A percentile compares a stretch with the other conserved stretches of the same genome.
These are phyloP conservation scores for Croton setiger DNA, from an alignment of 441 rosid species.

Conservation along the genomic window DNA sequence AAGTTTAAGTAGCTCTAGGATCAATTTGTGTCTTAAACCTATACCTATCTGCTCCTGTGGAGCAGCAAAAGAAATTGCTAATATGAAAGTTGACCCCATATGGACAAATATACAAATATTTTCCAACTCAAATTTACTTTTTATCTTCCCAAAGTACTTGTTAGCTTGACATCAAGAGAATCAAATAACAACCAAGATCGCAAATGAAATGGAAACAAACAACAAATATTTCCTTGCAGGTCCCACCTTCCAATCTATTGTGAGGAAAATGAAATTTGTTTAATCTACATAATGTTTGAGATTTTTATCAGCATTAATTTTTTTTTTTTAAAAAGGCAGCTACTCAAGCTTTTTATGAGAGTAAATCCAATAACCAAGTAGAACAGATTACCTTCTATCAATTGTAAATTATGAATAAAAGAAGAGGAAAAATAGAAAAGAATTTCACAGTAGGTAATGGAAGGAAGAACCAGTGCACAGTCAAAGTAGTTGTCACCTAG, in stretches of 20 bases:
- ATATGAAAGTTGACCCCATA: neutral
- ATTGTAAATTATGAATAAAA: neutral
- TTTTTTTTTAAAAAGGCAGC: neutral
- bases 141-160: neutral
- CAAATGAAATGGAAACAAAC: neutral
- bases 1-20: too few species aligned
- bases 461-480: neutral
- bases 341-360: neutral
- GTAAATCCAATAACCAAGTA: neutral
- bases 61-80: too few species aligned
- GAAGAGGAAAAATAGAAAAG: neutral
- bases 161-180: neutral
- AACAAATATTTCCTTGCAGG: neutral
- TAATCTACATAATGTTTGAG: neutral
- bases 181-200: neutral
- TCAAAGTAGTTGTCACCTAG: conserved; percentile 41
- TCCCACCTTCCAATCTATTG: neutral
- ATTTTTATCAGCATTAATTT: neutral
- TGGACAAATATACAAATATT: conserved; percentile 3
- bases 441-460: neutral
- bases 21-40: too few species aligned
- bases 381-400: too few species aligned
- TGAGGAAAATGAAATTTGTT: neutral
- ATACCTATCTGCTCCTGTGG: too few species aligned
- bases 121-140: neutral